Evolutionary conservation across 2,329 filamentous ascomycete species (phyloP).

Genomic region (Xylariomycetidae sp.): DNA sequence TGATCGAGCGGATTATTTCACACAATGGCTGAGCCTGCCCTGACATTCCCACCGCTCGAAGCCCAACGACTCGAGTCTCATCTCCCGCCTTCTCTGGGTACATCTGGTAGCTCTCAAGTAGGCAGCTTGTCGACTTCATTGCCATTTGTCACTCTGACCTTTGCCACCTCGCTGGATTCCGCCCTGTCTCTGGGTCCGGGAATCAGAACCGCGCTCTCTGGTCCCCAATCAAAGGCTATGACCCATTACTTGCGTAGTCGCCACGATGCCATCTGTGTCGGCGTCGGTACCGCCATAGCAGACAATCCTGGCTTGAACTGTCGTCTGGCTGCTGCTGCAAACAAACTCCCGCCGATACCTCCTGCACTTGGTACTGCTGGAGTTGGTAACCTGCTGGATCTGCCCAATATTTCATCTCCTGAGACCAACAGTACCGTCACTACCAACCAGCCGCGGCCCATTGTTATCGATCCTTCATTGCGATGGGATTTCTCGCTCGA

Average conservation of each 20-base stretch:
- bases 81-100: constrained; percentile 17
- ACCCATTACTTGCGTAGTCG: constrained; percentile 82
- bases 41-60: constrained; percentile 22
- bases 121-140: constrained; percentile 4
- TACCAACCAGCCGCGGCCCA: constrained; percentile 67
- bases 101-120: background rate
- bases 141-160: constrained; percentile 69
- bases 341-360: constrained; percentile 22
- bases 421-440: constrained; percentile 27
- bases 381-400: too few species aligned
- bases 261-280: constrained; percentile 81
- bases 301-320: constrained; percentile 87
- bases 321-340: constrained; percentile 58
- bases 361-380: too few species aligned
- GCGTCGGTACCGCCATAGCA: constrained; percentile 76
- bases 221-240: constrained; percentile 81
- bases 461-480: constrained; percentile 75
- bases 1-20: too few species aligned
- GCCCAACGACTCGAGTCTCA: constrained; percentile 26
- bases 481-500: constrained; percentile 61
- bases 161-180: constrained; percentile 85
- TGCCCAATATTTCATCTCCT: too few species aligned
- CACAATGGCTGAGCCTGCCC: constrained; percentile 22
- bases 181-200: constrained; percentile 72
- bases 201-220: constrained; percentile 77